phyloP scores from a whole-genome alignment of 306 rosid species.

The Lathyrus tuberosus region DNA sequence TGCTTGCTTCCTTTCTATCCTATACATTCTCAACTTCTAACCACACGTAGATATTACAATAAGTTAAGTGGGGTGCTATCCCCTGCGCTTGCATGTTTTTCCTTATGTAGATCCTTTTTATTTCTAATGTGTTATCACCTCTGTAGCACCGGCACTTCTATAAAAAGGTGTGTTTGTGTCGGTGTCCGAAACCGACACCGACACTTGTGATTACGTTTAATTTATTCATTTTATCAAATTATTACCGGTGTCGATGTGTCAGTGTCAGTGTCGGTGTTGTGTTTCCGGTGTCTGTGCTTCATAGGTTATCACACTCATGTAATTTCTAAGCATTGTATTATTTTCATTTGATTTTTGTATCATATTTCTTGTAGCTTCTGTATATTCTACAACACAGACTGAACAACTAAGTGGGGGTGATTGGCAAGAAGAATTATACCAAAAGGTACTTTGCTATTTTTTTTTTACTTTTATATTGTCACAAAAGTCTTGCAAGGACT shows the following conservation, averaged over 20 bases:
- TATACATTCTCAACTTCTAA: background rate
- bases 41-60: slow-evolving; percentile 9
- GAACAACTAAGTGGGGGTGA: slow-evolving; percentile 72
- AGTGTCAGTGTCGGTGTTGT: no score
- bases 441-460: slow-evolving; percentile 55
- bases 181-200: no score
- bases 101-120: slow-evolving; percentile 3
- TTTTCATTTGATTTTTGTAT: slow-evolving; percentile 31
- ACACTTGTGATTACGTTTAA: no score
- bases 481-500: background rate
- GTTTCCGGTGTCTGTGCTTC: no score
- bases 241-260: no score
- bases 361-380: slow-evolving; percentile 58
- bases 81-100: background rate
- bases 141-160: no score
- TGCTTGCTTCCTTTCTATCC: background rate
- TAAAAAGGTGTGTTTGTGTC: background rate
- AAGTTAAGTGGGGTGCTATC: background rate
- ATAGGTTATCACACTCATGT: background rate
- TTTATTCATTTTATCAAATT: no score
- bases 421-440: slow-evolving; percentile 84
- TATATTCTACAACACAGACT: slow-evolving; percentile 74
- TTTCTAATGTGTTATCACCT: background rate
- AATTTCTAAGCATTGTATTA: slow-evolving; percentile 12
- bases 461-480: slow-evolving; percentile 19